These are phyloP conservation scores for Penicillium sp. DNA, from an alignment of 2,329 filamentous ascomycete genomes.

Conservation along the genomic window DNA sequence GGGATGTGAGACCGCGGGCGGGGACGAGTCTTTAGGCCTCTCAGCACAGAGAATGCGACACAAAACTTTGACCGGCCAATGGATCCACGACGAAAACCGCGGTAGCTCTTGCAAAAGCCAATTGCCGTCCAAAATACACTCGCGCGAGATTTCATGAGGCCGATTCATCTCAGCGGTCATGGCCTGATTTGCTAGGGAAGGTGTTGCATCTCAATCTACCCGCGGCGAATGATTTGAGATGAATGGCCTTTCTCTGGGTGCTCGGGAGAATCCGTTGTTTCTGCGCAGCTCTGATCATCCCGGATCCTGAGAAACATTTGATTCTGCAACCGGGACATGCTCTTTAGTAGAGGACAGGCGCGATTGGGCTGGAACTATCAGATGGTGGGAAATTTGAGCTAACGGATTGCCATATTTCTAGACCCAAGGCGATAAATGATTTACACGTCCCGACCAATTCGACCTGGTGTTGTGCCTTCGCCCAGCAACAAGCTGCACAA, in stretches of 20 bases:
- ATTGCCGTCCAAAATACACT: neutral
- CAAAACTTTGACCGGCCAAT: slow-evolving; percentile 13
- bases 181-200: neutral
- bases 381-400: slow-evolving; percentile 15
- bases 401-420: slow-evolving; percentile 17
- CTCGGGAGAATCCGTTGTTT: neutral
- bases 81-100: neutral
- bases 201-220: neutral
- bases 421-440: slow-evolving; percentile 33
- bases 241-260: neutral
- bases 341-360: neutral
- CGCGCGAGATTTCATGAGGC: neutral
- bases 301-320: neutral
- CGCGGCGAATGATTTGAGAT: neutral
- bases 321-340: neutral
- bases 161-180: neutral
- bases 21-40: slow-evolving; percentile 10
- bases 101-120: neutral
- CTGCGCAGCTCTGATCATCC: neutral
- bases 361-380: neutral
- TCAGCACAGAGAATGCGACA: slow-evolving; percentile 24
- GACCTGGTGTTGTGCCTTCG: slow-evolving; percentile 30
- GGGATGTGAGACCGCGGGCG: slow-evolving; percentile 8
- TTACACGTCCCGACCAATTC: slow-evolving; percentile 25
- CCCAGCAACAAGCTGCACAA: slow-evolving; percentile 27